These are phyloP conservation scores for Neonectria neomacrospora DNA, from an alignment of 2,329 filamentous ascomycete species.

Conservation along the genomic window DNA sequence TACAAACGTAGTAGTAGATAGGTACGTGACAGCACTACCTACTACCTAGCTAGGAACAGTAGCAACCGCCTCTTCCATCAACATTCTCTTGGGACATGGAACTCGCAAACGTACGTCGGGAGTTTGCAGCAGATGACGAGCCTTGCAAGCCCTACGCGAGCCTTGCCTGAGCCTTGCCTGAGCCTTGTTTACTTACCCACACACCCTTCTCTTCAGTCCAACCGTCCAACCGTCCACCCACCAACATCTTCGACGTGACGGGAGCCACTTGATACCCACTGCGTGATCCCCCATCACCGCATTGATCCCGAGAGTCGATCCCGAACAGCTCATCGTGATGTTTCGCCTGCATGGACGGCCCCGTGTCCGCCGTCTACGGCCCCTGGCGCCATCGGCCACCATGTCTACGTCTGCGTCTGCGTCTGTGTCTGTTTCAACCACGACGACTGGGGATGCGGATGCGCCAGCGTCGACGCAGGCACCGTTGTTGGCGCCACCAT, in stretches of 20 bases:
- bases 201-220: not conserved
- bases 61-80: not conserved
- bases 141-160: constrained; percentile 9
- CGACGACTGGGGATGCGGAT: constrained; percentile 4
- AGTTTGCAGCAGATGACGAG: constrained; percentile 24
- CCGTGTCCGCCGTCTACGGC: constrained; percentile 43
- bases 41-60: not conserved
- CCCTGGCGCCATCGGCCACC: constrained; percentile 33
- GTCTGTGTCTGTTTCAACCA: constrained; percentile 15
- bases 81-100: not conserved
- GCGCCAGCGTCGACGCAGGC: not conserved
- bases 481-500: constrained; percentile 10
- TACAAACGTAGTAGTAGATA: too few relatives aligned
- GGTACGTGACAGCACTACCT: not conserved
- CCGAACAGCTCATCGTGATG: constrained; percentile 42
- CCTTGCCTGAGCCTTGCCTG: constrained; percentile 36
- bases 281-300: constrained; percentile 37
- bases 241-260: constrained; percentile 1
- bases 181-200: constrained; percentile 14
- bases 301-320: constrained; percentile 30
- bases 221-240: not conserved
- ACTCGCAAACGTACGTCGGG: constrained; percentile 15
- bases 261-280: constrained; percentile 5
- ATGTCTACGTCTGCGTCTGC: constrained; percentile 28
- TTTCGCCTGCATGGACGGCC: constrained; percentile 43